Conservation (phyloP, 139 green algal genomes). For the Volvox africanus region DNA sequence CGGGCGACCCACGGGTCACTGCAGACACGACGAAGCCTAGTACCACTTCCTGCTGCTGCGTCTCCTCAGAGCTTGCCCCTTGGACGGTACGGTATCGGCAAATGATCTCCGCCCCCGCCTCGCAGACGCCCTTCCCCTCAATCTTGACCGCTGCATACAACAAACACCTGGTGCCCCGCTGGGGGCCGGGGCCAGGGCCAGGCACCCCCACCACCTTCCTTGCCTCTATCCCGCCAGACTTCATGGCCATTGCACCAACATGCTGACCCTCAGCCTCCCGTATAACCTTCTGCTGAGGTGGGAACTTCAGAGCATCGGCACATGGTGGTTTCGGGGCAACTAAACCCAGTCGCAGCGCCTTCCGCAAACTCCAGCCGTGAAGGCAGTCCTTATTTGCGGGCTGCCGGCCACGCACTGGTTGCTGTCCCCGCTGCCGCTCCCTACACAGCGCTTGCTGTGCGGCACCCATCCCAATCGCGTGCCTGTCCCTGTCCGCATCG, state of each 20-base stretch:
- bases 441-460: background rate
- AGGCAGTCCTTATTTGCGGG: background rate
- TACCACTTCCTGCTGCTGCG: background rate
- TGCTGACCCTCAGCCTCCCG: no score
- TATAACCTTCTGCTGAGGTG: no score
- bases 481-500: background rate
- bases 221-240: no score
- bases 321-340: background rate
- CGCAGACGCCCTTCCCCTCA: slow-evolving; percentile 44
- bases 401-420: background rate
- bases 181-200: background rate
- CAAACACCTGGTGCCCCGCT: background rate
- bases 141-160: slow-evolving; percentile 40
- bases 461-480: background rate
- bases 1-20: background rate
- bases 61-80: no score
- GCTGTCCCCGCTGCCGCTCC: background rate
- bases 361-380: slow-evolving; percentile 31
- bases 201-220: no score
- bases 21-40: slow-evolving; percentile 37
- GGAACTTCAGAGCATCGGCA: no score
- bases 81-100: background rate
- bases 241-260: no score
- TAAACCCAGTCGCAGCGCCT: slow-evolving; percentile 26
- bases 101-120: slow-evolving; percentile 47